Evolutionary conservation across 306 rosid genomes (phyloP), one percentile per base, ranked within the genome.

Genomic region (Purshia tridentata): DNA sequence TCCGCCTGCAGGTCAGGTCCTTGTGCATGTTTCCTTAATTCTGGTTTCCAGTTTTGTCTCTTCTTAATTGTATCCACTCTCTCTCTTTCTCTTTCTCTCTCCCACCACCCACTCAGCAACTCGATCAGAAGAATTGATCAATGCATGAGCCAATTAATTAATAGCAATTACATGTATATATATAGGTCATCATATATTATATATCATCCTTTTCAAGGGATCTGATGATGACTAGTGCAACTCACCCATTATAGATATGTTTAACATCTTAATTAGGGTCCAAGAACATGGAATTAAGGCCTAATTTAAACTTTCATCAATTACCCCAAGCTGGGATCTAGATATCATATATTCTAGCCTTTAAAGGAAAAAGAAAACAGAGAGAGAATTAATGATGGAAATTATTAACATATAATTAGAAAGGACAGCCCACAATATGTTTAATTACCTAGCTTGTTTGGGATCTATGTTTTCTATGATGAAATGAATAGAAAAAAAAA

Each of bases 21-120:
- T 72, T 73, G 76, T 67, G 52, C 83, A 68, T 74, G 78, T 18
- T 76, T 78, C 86, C 73, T 35, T 55, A 67, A 71, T 80, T 57
- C 65, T 40, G 62, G 62, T 79, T 84, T 70, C 78, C 65, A 73
- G 15, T 50, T 74, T 71, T 81, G 37, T 80, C 79, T 78, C 53
- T 60, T 73, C 60, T 49, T 56, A 71, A 57, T 14, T 71, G 12
- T 63, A 41, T 42, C 23, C 81, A 64, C 40, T 73, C 54, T 70
- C 54, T 51, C 53, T 67, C 54, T 73, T 3, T 78, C 41, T 55
- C 67, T 46, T 29, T 70, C 77, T 77, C 75, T 63, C 63, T 55
- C 39, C 39, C 51, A 70, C n/a, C 60, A 53, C 40, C 48, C 67
- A 65, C 78, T 39, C 20, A 65, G 53, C n/a, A 39, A 73, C 41